Evolutionary conservation across 441 rosid species (phyloP).

Genomic region (Breynia disticha): DNA sequence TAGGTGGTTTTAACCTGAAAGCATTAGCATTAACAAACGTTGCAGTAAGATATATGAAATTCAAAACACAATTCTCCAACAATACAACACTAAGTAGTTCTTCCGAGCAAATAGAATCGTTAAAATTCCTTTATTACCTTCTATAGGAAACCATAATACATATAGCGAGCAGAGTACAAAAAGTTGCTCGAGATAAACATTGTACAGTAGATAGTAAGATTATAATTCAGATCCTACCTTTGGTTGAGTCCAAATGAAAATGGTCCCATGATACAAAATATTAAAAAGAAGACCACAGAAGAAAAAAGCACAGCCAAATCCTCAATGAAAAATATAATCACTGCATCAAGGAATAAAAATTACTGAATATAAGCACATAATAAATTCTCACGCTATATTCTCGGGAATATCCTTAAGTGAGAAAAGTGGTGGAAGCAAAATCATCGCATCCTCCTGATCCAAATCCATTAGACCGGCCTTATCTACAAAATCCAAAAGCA

Average conservation of each 20-base stretch:
- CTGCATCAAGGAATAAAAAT: neutral
- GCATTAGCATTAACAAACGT: slow-evolving; percentile 1
- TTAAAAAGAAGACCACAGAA: neutral
- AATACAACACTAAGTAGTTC: slow-evolving; percentile 8
- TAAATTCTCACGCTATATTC: slow-evolving; percentile 54
- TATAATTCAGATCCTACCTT: too few species aligned
- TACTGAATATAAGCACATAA: slow-evolving; percentile 1
- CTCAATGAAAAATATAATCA: neutral
- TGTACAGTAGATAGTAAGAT: too few species aligned
- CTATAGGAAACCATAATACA: too few species aligned
- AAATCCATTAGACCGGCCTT: slow-evolving; percentile 50
- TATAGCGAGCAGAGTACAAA: too few species aligned
- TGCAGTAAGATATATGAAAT: slow-evolving; percentile 6
- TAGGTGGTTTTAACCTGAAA: slow-evolving; percentile 63
- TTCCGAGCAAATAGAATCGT: neutral
- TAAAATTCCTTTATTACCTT: too few species aligned
- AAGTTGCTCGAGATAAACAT: too few species aligned
- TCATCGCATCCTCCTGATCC: slow-evolving; percentile 77
- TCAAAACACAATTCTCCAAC: slow-evolving; percentile 7
- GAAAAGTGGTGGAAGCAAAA: slow-evolving; percentile 73
- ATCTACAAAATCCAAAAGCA: slow-evolving; percentile 23
- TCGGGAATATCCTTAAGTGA: slow-evolving; percentile 73
- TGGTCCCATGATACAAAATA: too few species aligned
- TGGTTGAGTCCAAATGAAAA: too few species aligned
- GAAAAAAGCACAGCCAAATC: neutral